Evolutionary conservation across 805 yeast species (phyloP), one percentile per base, ranked within the genome.

Genomic region (Ogataea ramenticola): DNA sequence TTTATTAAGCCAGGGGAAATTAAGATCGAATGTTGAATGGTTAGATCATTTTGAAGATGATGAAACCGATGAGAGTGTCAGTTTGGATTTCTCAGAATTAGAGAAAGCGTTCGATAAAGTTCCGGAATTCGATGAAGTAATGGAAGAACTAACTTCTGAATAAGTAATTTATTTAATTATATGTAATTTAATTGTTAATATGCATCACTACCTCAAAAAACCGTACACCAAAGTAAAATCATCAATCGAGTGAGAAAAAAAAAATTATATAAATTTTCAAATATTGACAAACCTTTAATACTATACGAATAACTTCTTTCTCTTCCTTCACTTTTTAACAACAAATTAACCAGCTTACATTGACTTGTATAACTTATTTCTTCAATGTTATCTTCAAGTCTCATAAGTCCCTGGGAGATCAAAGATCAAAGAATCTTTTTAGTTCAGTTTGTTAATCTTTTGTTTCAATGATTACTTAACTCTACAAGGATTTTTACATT

Each of bases 31-130:
- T n/a, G 24, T 34, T 44, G 49, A 49, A 34, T 68, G 72, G 71
- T 46, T 68, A 27, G 64, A 63, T 44, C 45, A 46, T 6, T 68
- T 58, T 49, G 67, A 62, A 48, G 66, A 62, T n/a, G 55, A 56
- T 33, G 60, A 49, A 7, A 56, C 52, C 0, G 15, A 39, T 2
- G 41, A 43, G 4, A 30, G 15, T 6, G 22, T 27, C 16, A 36
- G 6, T 4, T 14, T 36, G 39, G n/a, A n/a, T n/a, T n/a, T n/a
- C n/a, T n/a, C 29, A 7, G 17, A 32, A 3, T 17, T 32, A 6
- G 20, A 32, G 19, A 11, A 11, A n/a, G 20, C 6, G 7, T 35
- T 35, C 26, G 37, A 35, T 19, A 24, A 9, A 17, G 10, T 38
- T 40, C 42, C 42, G 20, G 16, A 17, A 10, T 30, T 20, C 19